Conservation (phyloP, 768 basidiomycete species). For the Hypholoma fasciculare region DNA sequence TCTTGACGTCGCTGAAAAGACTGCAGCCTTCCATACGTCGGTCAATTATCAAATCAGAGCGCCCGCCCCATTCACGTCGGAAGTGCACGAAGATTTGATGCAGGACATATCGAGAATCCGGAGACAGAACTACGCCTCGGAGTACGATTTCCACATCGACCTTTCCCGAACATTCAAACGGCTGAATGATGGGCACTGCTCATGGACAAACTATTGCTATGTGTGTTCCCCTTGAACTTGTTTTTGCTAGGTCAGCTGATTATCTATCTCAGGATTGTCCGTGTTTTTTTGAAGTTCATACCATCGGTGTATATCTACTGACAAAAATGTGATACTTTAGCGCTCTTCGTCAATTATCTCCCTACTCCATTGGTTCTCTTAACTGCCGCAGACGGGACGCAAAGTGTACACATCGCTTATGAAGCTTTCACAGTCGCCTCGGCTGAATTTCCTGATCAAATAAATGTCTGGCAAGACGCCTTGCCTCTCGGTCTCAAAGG, state of each 20-base stretch:
- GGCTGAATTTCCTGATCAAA: conserved; percentile 52
- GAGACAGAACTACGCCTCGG: conserved; percentile 43
- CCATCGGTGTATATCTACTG: too few species aligned
- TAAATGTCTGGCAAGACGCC: conserved; percentile 56
- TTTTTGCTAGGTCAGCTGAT: neutral
- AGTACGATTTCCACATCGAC: conserved; percentile 58
- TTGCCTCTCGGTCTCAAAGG: conserved; percentile 48
- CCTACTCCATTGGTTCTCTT: conserved; percentile 49
- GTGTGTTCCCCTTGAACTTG: conserved; percentile 11
- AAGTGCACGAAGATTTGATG: conserved; percentile 59
- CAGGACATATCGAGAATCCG: conserved; percentile 51
- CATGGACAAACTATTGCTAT: conserved; percentile 55
- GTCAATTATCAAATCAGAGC: conserved; percentile 58
- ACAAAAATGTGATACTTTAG: conserved; percentile 18
- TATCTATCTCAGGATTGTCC: conserved; percentile 34
- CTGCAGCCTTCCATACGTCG: conserved; percentile 62
- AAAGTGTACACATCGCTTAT: conserved; percentile 53
- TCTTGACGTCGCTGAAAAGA: conserved; percentile 56
- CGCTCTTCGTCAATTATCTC: conserved; percentile 45
- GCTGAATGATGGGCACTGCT: conserved; percentile 59
- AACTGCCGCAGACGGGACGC: conserved; percentile 41
- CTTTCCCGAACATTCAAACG: conserved; percentile 54
- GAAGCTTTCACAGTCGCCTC: conserved; percentile 53
- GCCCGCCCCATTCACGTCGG: conserved; percentile 48
- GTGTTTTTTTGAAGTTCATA: conserved; percentile 1